A percentile compares a stretch with the other conserved stretches of the same genome.
Evolutionary conservation across 176 grass and related monocot species (phyloP).

Genomic region (Musa acuminata): DNA sequence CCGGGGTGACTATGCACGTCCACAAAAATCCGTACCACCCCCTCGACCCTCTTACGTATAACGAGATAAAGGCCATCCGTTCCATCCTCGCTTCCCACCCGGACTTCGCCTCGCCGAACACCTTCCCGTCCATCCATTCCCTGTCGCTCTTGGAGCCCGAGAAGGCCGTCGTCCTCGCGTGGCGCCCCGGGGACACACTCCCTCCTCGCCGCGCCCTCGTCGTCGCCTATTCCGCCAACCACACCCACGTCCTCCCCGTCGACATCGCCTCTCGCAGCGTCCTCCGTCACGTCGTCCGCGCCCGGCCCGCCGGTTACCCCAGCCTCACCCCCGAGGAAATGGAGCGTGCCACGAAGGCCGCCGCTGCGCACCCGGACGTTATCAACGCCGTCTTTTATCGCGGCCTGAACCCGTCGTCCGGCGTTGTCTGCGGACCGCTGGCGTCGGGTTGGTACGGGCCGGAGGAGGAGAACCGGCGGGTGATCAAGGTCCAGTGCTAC

Average conservation of each 20-base stretch:
- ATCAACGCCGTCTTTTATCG: conserved; percentile 35
- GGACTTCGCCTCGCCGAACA: conserved; percentile 34
- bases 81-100: conserved; percentile 46
- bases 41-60: conserved; percentile 50
- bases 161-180: conserved; percentile 39
- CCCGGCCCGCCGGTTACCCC: conserved; percentile 49
- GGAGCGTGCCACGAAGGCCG: conserved; percentile 13
- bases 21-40: conserved; percentile 30
- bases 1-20: too few species aligned
- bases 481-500: conserved; percentile 81
- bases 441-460: conserved; percentile 67
- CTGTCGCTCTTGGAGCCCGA: conserved; percentile 62
- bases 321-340: conserved; percentile 72
- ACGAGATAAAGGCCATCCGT: conserved; percentile 41
- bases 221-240: conserved; percentile 29
- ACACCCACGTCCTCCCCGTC: conserved; percentile 35
- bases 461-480: conserved; percentile 48
- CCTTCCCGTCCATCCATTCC: conserved; percentile 64
- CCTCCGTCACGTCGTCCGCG: conserved; percentile 27
- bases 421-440: conserved; percentile 55
- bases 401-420: conserved; percentile 34
- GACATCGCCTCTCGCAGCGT: conserved; percentile 25
- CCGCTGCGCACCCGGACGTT: conserved; percentile 53
- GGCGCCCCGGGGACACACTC: conserved; percentile 22
- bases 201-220: conserved; percentile 52